Conservation (phyloP, 2,329 filamentous ascomycete genomes). For the Cladosporium oxysporum region DNA sequence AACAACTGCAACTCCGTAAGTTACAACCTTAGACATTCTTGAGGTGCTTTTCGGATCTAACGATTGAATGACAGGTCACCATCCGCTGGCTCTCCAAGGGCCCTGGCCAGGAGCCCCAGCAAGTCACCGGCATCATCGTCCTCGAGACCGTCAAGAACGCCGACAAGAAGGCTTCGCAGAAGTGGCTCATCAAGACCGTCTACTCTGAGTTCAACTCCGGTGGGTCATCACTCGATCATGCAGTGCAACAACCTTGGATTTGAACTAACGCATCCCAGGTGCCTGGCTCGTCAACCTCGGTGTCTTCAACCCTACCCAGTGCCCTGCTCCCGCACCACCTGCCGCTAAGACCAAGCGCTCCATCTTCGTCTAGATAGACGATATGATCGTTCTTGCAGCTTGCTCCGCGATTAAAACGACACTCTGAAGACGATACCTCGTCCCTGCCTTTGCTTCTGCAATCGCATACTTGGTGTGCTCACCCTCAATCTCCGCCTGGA, state of each 20-base stretch:
- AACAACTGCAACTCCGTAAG: slow-evolving; percentile 34
- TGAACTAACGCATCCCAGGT: slow-evolving; percentile 26
- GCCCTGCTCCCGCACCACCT: slow-evolving; percentile 14
- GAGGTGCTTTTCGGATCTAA: neutral
- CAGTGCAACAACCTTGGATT: neutral
- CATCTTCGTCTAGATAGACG: slow-evolving; percentile 6
- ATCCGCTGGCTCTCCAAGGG: slow-evolving; percentile 33
- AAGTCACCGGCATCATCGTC: slow-evolving; percentile 36
- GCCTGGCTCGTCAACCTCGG: slow-evolving; percentile 38
- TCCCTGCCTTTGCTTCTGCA: neutral
- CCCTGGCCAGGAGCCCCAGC: slow-evolving; percentile 25
- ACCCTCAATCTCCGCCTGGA: neutral
- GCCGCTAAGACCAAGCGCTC: slow-evolving; percentile 6
- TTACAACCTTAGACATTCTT: neutral
- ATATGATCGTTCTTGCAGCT: neutral
- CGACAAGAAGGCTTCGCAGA: slow-evolving; percentile 22
- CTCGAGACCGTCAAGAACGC: slow-evolving; percentile 29
- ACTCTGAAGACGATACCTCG: neutral
- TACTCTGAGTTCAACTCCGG: slow-evolving; percentile 40
- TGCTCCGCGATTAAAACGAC: neutral
- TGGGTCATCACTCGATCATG: slow-evolving; percentile 23
- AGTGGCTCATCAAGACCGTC: slow-evolving; percentile 37
- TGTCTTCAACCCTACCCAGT: slow-evolving; percentile 26
- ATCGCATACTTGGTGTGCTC: neutral
- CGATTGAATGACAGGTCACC: slow-evolving; percentile 22